phyloP scores from a whole-genome alignment of 768 basidiomycete genomes.

The Rubroboletus satanas region DNA sequence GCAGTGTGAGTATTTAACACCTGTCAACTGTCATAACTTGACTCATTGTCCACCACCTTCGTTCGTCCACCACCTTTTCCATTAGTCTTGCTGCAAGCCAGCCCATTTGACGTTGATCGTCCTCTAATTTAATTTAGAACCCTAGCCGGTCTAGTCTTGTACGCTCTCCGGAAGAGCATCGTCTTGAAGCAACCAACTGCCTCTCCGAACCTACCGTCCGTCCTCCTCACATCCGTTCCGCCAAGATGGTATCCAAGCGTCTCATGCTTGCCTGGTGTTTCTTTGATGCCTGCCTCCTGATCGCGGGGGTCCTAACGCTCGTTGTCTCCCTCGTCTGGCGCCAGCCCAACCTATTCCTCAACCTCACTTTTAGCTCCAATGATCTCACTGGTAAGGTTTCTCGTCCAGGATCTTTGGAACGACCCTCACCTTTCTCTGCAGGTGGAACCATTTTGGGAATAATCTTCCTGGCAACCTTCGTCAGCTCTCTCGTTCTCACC shows the following conservation, averaged over 20 bases:
- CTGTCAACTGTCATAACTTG: neutral
- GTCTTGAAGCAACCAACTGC: slow-evolving; percentile 10
- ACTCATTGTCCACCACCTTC: neutral
- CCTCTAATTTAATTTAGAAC: slow-evolving; percentile 38
- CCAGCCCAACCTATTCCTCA: slow-evolving; percentile 62
- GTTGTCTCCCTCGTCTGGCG: slow-evolving; percentile 72
- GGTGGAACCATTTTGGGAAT: slow-evolving; percentile 72
- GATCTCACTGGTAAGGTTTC: slow-evolving; percentile 56
- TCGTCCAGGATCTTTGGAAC: neutral
- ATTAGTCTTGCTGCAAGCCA: slow-evolving; percentile 38
- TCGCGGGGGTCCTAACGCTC: slow-evolving; percentile 63
- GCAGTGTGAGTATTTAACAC: slow-evolving; percentile 9
- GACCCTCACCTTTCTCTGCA: slow-evolving; percentile 27
- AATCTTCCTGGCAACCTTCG: slow-evolving; percentile 60
- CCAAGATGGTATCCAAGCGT: slow-evolving; percentile 64
- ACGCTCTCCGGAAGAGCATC: slow-evolving; percentile 53
- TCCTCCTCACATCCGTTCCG: neutral
- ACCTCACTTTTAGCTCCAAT: slow-evolving; percentile 57
- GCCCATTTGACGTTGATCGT: slow-evolving; percentile 67
- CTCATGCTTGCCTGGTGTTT: slow-evolving; percentile 71
- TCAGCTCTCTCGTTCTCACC: slow-evolving; percentile 67
- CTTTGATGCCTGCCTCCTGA: slow-evolving; percentile 66
- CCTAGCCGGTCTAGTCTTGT: slow-evolving; percentile 40
- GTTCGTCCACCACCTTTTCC: slow-evolving; percentile 1
- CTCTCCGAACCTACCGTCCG: slow-evolving; percentile 5